Evolutionary conservation across 2,329 filamentous ascomycete genomes (phyloP).

Genomic region (Gaeumannomyces sp.): DNA sequence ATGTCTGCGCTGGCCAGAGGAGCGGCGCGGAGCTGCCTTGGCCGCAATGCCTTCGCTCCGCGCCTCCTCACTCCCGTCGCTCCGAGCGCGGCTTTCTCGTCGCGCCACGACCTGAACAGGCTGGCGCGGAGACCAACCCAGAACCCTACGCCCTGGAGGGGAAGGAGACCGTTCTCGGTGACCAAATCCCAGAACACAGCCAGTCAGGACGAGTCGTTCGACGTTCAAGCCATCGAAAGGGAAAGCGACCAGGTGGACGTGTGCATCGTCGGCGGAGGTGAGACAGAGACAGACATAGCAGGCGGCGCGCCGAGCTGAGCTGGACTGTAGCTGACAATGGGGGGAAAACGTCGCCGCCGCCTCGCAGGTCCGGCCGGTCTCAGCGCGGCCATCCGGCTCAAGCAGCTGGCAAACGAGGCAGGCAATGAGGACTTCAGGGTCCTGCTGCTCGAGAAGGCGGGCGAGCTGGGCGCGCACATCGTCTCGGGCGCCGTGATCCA

Average conservation of each 20-base stretch:
- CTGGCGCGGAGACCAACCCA: background rate
- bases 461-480: conserved; percentile 90
- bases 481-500: conserved; percentile 94
- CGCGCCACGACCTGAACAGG: background rate
- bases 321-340: background rate
- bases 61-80: background rate
- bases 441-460: conserved; percentile 87
- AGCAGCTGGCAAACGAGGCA: conserved; percentile 89
- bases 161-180: conserved; percentile 18
- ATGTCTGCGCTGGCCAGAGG: conserved; percentile 2
- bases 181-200: conserved; percentile 22
- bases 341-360: background rate
- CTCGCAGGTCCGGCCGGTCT: conserved; percentile 74
- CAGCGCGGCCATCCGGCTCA: conserved; percentile 86
- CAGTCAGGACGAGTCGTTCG: conserved; percentile 50
- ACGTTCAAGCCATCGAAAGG: conserved; percentile 66
- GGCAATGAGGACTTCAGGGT: conserved; percentile 96
- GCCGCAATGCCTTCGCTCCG: background rate
- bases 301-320: background rate
- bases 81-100: background rate
- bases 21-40: background rate
- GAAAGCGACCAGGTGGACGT: conserved; percentile 94
- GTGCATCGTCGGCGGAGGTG: conserved; percentile 87
- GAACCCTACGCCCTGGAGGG: conserved; percentile 4
- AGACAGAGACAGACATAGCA: conserved; percentile 15